Evolutionary conservation across 2,329 filamentous ascomycete species (phyloP), one percentile per base, ranked within the genome.

Genomic region (Blumeria graminis): DNA sequence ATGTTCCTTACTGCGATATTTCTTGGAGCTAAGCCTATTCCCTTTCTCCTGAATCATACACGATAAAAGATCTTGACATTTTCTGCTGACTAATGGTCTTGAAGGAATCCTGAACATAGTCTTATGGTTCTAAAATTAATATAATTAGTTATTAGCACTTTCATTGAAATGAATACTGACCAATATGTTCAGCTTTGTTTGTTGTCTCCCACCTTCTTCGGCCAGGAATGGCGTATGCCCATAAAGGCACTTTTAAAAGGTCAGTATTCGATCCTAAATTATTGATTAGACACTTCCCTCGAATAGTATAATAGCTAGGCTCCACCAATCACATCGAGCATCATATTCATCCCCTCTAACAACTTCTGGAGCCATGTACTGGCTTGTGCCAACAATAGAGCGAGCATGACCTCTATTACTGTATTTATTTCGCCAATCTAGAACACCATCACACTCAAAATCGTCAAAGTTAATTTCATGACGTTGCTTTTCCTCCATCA

Each of bases 281-380:
- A 34, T 11, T 8, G 16, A 35, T 34, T 22, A 18, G 16, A 50
- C 3, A 39, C 65, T 56, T 63, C 76, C 77, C 68, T 96, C 90
- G 65, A 86, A 96, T 57, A 96, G 70, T 65, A 96, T 95, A 65
- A 96, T 81, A 56, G 88, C 90, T 62, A 96, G 78, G 69, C 89
- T 95, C 90, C 86, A 96, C 87, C 78, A 96, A 69, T 96, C 90
- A 69, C 90, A 96, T 65, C 90, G 77, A 34, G 86, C 90, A 69
- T 96, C 92, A 67, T 96, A 96, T 39, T 76, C 71, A 53, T 87
- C 77, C 33, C 89, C 86, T 61, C 77, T 74, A 57, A 95, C 82
- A 16, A 96, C 86, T 71, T 96, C 92, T 1, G 90, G 90, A 0
- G 92, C 90, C 92, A 95, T 96, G 71, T 96, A 96, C 66, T 95